phyloP scores from a whole-genome alignment of 371 early-diverging fungal species.

The Lichtheimia corymbifera region DNA sequence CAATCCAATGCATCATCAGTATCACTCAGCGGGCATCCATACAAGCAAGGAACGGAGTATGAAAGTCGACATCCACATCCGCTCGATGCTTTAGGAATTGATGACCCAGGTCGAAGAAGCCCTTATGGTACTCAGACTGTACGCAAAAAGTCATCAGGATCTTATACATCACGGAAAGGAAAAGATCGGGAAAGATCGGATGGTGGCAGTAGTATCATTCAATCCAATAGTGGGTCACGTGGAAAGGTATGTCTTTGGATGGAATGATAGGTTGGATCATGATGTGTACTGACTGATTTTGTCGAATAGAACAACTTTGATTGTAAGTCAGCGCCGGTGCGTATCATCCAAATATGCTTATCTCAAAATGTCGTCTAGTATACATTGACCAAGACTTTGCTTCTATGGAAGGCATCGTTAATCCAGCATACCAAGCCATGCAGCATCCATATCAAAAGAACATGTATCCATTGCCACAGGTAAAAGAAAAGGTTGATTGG shows the following conservation, averaged over 20 bases:
- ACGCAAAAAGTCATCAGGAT: slow-evolving; percentile 18
- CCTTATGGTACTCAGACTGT: slow-evolving; percentile 11
- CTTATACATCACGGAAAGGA: slow-evolving; percentile 14
- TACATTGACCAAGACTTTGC: slow-evolving; percentile 47
- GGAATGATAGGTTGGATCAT: slow-evolving; percentile 3
- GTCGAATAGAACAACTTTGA: slow-evolving; percentile 11
- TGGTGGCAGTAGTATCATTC: neutral
- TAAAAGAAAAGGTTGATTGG: neutral
- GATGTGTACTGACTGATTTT: neutral
- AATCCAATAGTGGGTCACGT: slow-evolving; percentile 1
- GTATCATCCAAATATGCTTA: neutral
- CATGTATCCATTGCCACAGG: slow-evolving; percentile 1
- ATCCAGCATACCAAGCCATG: slow-evolving; percentile 27
- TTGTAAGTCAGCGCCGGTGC: slow-evolving; percentile 9
- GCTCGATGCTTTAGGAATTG: slow-evolving; percentile 11
- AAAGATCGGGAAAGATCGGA: slow-evolving; percentile 21
- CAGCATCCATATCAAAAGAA: slow-evolving; percentile 5
- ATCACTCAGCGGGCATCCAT: slow-evolving; percentile 10
- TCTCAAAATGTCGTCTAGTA: slow-evolving; percentile 2
- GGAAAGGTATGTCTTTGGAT: slow-evolving; percentile 14
- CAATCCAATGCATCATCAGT: slow-evolving; percentile 10
- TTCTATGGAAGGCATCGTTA: slow-evolving; percentile 53
- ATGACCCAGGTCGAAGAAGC: slow-evolving; percentile 12
- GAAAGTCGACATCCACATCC: slow-evolving; percentile 15
- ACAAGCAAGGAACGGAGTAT: slow-evolving; percentile 17